These are phyloP conservation scores for Besnoitia besnoiti DNA, from an alignment of 169 alveolate species.

Conservation along the genomic window DNA sequence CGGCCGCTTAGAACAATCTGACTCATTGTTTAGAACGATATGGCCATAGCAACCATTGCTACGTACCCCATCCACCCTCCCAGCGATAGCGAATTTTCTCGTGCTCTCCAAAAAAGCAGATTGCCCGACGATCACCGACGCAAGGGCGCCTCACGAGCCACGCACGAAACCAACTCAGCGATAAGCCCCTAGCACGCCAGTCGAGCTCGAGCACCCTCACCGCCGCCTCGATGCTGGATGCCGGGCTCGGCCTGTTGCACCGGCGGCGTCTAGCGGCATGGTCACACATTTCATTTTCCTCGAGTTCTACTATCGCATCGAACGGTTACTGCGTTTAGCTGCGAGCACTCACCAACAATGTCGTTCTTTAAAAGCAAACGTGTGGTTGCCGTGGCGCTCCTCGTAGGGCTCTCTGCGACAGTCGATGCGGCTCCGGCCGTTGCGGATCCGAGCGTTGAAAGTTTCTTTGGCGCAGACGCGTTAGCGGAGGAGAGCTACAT, in stretches of 20 bases:
- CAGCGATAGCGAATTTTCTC: too few species aligned
- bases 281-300: background rate
- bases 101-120: too few species aligned
- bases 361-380: background rate
- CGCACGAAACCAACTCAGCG: too few species aligned
- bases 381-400: background rate
- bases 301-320: background rate
- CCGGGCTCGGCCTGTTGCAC: background rate
- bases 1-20: too few species aligned
- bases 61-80: too few species aligned
- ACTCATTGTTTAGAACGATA: too few species aligned
- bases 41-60: too few species aligned
- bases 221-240: too few species aligned
- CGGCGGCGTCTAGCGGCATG: background rate
- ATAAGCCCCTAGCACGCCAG: too few species aligned
- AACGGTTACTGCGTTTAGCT: background rate
- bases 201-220: background rate
- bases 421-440: background rate
- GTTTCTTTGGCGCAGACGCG: background rate
- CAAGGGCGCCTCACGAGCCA: too few species aligned
- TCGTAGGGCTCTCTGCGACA: background rate
- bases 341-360: background rate
- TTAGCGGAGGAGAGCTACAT: background rate
- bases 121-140: too few species aligned
- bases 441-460: background rate